These are phyloP conservation scores for Geotrichum carabidarum DNA, from an alignment of 1,139 yeast genomes.

Conservation along the genomic window DNA sequence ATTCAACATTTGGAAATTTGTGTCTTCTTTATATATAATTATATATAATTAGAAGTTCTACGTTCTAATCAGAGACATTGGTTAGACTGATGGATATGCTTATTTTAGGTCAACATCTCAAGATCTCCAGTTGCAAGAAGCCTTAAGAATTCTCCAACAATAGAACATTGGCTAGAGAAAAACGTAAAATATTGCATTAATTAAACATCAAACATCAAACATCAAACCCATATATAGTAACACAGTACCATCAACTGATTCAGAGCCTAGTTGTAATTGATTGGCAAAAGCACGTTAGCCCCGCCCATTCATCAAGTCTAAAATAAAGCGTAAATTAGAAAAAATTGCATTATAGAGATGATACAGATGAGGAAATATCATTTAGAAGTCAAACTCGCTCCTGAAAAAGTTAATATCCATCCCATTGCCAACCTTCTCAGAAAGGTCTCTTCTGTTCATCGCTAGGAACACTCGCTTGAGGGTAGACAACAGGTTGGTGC, in stretches of 20 bases:
- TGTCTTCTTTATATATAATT: too few relatives aligned
- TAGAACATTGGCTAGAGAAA: too few relatives aligned
- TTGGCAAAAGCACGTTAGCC: not conserved
- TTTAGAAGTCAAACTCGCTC: constrained; percentile 62
- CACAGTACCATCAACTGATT: not conserved
- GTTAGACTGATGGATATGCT: too few relatives aligned
- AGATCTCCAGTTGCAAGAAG: too few relatives aligned
- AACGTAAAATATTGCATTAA: too few relatives aligned
- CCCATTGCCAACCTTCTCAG: constrained; percentile 77
- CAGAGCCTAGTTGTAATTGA: not conserved
- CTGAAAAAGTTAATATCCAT: constrained; percentile 73
- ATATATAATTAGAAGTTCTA: too few relatives aligned
- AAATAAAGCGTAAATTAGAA: not conserved
- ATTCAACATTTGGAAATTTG: too few relatives aligned
- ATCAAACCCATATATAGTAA: too few relatives aligned
- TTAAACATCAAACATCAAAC: too few relatives aligned
- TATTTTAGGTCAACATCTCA: too few relatives aligned
- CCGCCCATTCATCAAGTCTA: not conserved
- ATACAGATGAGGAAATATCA: not conserved
- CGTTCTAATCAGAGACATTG: too few relatives aligned
- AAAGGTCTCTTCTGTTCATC: constrained; percentile 85
- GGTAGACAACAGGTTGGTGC: constrained; percentile 81
- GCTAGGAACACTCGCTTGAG: constrained; percentile 86
- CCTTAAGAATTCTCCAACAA: too few relatives aligned
- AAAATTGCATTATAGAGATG: not conserved